Evolutionary conservation across 2,329 filamentous ascomycete species (phyloP).

Genomic region (Aspergillus sp.): DNA sequence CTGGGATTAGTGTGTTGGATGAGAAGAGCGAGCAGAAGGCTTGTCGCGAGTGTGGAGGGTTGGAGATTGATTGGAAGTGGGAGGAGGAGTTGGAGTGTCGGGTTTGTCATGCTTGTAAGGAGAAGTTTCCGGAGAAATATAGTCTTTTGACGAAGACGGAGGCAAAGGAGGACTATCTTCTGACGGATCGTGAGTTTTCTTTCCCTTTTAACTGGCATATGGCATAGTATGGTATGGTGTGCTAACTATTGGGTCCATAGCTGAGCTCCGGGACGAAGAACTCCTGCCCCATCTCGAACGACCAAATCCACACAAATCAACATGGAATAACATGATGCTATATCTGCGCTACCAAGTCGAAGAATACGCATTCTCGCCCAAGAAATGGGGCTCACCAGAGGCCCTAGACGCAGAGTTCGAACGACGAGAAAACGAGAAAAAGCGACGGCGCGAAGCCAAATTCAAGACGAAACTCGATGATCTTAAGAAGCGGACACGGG

Average conservation of each 20-base stretch:
- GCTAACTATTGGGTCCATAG: constrained; percentile 41
- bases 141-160: constrained; percentile 95
- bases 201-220: background rate
- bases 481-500: constrained; percentile 87
- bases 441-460: constrained; percentile 82
- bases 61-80: constrained; percentile 96
- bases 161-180: constrained; percentile 88
- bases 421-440: constrained; percentile 74
- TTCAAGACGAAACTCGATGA: constrained; percentile 88
- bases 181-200: constrained; percentile 74
- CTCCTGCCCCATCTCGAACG: constrained; percentile 83
- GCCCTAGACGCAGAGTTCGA: constrained; percentile 87
- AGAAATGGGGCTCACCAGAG: constrained; percentile 88
- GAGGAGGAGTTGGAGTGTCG: constrained; percentile 75
- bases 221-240: background rate
- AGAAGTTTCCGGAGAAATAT: constrained; percentile 87
- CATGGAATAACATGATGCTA: constrained; percentile 99
- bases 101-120: constrained; percentile 83
- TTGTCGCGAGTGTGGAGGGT: constrained; percentile 76
- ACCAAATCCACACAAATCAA: constrained; percentile 92
- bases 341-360: constrained; percentile 93
- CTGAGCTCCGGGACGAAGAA: constrained; percentile 85
- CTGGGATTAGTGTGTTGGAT: constrained; percentile 73
- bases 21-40: constrained; percentile 66
- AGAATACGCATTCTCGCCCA: constrained; percentile 77